Base-by-base conservation (phyloP, 1,284 basidiomycete genomes). In the Heterobasidion occidentale region DNA sequence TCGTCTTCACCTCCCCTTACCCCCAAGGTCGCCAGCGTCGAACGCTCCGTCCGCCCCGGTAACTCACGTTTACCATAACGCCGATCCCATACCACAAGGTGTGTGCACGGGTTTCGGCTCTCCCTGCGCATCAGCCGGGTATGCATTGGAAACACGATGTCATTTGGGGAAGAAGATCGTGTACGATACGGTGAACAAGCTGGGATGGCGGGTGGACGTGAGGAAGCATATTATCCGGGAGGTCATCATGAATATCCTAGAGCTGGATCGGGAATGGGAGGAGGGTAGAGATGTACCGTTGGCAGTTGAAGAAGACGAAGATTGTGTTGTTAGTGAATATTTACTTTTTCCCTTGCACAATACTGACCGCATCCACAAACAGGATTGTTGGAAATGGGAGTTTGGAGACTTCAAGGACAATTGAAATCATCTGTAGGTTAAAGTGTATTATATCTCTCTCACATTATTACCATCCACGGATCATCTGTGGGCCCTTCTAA, bases 161-260 rank as follows among this genome's bases (percentile, higher is more conserved):
- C 71, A 64, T 49, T 54, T 90, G 0, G 95, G 95, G 46, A 83
- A 88, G 72, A 85, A 84, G 11, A 86, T 94, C 57, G 74, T 91
- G 11, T 98, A 94, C 68, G 94, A 98, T 67, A 94, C 94, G 0
- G 88, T 96, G 34, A 81, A 80, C 9, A 83, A 87, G 65, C 78
- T 90, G 42, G 84, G 86, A 4, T 98, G 96, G 96, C 71, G 75
- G 14, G 86, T 89, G 38, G 85, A 90, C 62, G 68, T 93, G n/a
- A 75, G 85, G 50, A 86, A 81, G 42, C 94, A 97, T 66, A 73
- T 81, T 7, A 94, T 98, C 64, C 79, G 77, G 51, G 78, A 86
- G 50, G 73, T 96, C 48, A 84, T 96, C 60, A 81, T 87, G 36
- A 79, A 84, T 57, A 68, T 97, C 7, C 71, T 97, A 6, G 75